Evolutionary conservation across 2,329 filamentous ascomycete genomes (phyloP), one percentile per base, ranked within the genome.

Genomic region (Fusarium abutilonis): DNA sequence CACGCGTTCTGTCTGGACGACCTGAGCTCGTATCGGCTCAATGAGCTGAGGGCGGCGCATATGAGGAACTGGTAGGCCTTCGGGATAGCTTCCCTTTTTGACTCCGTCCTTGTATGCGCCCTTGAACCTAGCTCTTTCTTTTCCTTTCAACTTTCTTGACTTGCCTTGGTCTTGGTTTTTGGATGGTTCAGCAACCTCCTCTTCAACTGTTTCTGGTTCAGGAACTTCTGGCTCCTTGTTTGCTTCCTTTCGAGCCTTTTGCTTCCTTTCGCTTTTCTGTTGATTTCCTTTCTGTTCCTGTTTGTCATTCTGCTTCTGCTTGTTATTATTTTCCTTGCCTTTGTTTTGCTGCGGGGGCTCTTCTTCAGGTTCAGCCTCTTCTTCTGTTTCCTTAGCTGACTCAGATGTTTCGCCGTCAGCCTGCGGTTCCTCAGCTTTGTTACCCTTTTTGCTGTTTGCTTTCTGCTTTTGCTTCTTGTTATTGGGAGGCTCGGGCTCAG

Each of bases 1-100:
- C 3, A 84, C 77, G 58, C 86, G 82, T 67, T 88, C 84, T 2
- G 85, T 78, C 49, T 84, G 79, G 31, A 87, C 70, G 15, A 85
- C 78, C 43, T 83, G 77, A 23, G 82, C 76, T 23, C 77, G 76
- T 36, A 79, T 74, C 3, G 82, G 81, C 63, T 81, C 73, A 39
- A 86, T 75, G 46, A 82, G 75, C 40, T 82, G 77, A 0, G 81
- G 78, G 5, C 73, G 73, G 46, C 74, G 76, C 15, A 72, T 65
- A 43, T 75, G 67, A 7, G 75, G 73, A 9, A 52, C 51, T 15
- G 73, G 71, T 21, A 72, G 57, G 14, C 64, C 72, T 50, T 73
- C 63, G 34, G 71, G 69, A 54, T 71, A 75, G 49, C 60, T 62
- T 28, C 51, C 46, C 42, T 64, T 64, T 34, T 66, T 61, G n/a